Evolutionary conservation across 805 yeast genomes (phyloP).

Genomic region (Ogataea parapolymorpha): DNA sequence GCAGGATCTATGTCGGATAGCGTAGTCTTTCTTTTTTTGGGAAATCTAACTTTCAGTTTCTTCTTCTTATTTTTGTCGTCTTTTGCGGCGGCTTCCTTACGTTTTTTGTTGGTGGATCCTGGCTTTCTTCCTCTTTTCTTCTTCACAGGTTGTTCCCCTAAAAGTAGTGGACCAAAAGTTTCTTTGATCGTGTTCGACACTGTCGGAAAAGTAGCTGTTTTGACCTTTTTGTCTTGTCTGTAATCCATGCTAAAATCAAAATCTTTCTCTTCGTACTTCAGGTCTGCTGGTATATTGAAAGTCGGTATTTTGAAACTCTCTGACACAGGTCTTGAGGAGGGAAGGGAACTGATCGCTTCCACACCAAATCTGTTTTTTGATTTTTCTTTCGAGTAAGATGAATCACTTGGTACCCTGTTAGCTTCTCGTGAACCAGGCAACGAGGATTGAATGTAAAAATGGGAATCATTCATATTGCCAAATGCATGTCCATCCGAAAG

Average conservation of each 20-base stretch:
- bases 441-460: constrained; percentile 17
- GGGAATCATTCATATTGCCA: constrained; percentile 15
- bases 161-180: background rate
- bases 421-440: constrained; percentile 20
- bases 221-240: constrained; percentile 8
- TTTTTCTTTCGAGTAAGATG: constrained; percentile 13
- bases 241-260: constrained; percentile 7
- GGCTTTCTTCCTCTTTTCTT: constrained; percentile 22
- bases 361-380: constrained; percentile 10
- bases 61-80: constrained; percentile 15
- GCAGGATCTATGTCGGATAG: constrained; percentile 12
- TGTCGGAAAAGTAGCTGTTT: constrained; percentile 11
- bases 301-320: constrained; percentile 17
- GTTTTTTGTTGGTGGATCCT: constrained; percentile 21
- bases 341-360: constrained; percentile 16
- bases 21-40: constrained; percentile 11
- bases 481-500: constrained; percentile 15
- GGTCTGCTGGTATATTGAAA: constrained; percentile 17
- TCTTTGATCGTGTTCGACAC: constrained; percentile 6
- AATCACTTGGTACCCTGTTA: constrained; percentile 12
- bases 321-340: constrained; percentile 16
- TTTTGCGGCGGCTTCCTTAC: constrained; percentile 10
- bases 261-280: constrained; percentile 12
- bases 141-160: constrained; percentile 10
- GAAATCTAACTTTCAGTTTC: constrained; percentile 17